Percentiles rank a stretch among this genome's conserved stretches.
phyloP scores from a whole-genome alignment of 345 rosid species.

The Anastatica hierochuntica region DNA sequence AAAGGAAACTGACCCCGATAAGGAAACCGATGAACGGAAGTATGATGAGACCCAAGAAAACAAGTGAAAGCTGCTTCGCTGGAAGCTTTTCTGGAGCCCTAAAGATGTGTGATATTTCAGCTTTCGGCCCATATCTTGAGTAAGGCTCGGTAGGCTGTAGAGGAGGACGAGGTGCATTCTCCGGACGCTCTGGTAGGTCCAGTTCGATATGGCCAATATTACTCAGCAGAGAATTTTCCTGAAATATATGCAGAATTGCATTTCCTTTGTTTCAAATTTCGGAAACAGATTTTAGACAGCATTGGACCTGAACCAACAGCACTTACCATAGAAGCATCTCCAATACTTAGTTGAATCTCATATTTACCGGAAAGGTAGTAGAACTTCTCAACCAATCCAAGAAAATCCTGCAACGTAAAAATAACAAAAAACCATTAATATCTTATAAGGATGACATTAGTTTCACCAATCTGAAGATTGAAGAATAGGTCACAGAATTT shows the following conservation, averaged over 20 bases:
- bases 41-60: slow-evolving; percentile 68
- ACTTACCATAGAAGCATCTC: slow-evolving; percentile 90
- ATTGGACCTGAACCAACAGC: slow-evolving; percentile 7
- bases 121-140: slow-evolving; percentile 72
- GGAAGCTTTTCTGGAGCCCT: slow-evolving; percentile 89
- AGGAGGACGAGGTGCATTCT: slow-evolving; percentile 79
- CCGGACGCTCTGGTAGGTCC: slow-evolving; percentile 90
- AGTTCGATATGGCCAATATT: slow-evolving; percentile 66
- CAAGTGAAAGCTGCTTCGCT: slow-evolving; percentile 60
- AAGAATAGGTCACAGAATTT: background rate
- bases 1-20: slow-evolving; percentile 63
- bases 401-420: slow-evolving; percentile 64
- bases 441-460: background rate
- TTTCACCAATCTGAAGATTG: background rate
- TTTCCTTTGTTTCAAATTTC: background rate
- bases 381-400: slow-evolving; percentile 85
- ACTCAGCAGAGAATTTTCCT: slow-evolving; percentile 77
- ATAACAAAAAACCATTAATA: background rate
- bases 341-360: slow-evolving; percentile 74
- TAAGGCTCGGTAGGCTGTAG: slow-evolving; percentile 46
- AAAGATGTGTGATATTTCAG: slow-evolving; percentile 82
- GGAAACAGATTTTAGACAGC: background rate
- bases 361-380: slow-evolving; percentile 88
- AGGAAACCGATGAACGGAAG: slow-evolving; percentile 75
- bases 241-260: slow-evolving; percentile 10